A percentile compares a stretch with the other conserved stretches of the same genome.
phyloP scores from a whole-genome alignment of 2,329 filamentous ascomycete genomes.

The Epichloe sibirici region DNA sequence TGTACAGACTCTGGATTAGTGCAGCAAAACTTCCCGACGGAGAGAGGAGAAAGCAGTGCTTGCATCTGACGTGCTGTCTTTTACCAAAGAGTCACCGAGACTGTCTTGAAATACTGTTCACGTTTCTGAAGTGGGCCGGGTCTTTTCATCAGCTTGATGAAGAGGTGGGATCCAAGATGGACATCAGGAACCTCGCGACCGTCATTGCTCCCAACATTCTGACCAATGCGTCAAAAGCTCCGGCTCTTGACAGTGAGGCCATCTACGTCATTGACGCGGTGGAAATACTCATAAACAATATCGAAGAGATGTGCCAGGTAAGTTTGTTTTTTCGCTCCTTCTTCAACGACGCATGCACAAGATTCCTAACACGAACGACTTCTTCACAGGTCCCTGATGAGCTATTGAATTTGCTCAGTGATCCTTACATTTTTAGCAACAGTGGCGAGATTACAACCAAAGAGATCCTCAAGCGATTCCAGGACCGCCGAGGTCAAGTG shows the following conservation, averaged over 20 bases:
- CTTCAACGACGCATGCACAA: neutral
- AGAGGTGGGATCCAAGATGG: slow-evolving; percentile 96
- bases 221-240: slow-evolving; percentile 54
- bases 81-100: slow-evolving; percentile 88
- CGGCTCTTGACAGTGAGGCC: slow-evolving; percentile 69
- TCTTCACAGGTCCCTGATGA: slow-evolving; percentile 73
- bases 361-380: neutral
- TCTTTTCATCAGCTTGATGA: slow-evolving; percentile 97
- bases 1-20: slow-evolving; percentile 81
- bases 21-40: slow-evolving; percentile 79
- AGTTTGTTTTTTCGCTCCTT: slow-evolving; percentile 21
- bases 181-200: slow-evolving; percentile 91
- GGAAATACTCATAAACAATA: slow-evolving; percentile 78
- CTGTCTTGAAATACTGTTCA: slow-evolving; percentile 87
- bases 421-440: slow-evolving; percentile 69
- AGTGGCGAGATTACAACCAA: slow-evolving; percentile 87
- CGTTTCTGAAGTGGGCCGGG: slow-evolving; percentile 93
- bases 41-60: slow-evolving; percentile 67
- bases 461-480: slow-evolving; percentile 89
- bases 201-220: slow-evolving; percentile 96
- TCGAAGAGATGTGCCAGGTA: slow-evolving; percentile 96
- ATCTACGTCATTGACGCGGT: slow-evolving; percentile 92
- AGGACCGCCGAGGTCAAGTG: slow-evolving; percentile 55
- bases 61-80: slow-evolving; percentile 86
- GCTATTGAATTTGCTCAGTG: slow-evolving; percentile 72